Percentiles rank a stretch among this genome's conserved stretches.
Conservation (phyloP, 208 protist species). For the Trypanosoma scelopori region DNA sequence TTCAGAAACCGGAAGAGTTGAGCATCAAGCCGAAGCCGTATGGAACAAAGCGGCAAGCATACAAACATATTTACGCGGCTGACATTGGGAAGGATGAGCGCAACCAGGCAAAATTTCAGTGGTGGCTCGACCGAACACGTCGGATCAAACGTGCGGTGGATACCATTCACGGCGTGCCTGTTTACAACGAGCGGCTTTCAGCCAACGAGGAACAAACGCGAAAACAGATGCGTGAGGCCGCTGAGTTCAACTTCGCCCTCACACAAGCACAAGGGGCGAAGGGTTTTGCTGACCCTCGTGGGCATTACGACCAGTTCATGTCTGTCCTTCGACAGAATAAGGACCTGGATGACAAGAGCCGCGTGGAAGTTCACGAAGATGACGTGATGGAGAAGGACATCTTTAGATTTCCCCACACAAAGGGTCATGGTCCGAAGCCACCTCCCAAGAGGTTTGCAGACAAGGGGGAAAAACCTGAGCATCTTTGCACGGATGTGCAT, state of each 20-base stretch:
- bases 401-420: slow-evolving; percentile 72
- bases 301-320: slow-evolving; percentile 78
- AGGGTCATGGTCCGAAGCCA: slow-evolving; percentile 53
- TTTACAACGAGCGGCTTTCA: slow-evolving; percentile 82
- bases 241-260: slow-evolving; percentile 80
- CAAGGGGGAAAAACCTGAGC: neutral
- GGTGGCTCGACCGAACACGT: slow-evolving; percentile 80
- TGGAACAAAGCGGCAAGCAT: slow-evolving; percentile 36
- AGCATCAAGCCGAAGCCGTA: slow-evolving; percentile 41
- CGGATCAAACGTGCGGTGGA: slow-evolving; percentile 79
- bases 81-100: slow-evolving; percentile 67
- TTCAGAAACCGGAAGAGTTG: slow-evolving; percentile 53
- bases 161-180: slow-evolving; percentile 79
- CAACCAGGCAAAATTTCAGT: slow-evolving; percentile 70
- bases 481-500: neutral
- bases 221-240: slow-evolving; percentile 83
- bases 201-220: slow-evolving; percentile 82
- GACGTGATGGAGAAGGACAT: slow-evolving; percentile 45
- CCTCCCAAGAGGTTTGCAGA: slow-evolving; percentile 22
- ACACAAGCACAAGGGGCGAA: slow-evolving; percentile 71
- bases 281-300: slow-evolving; percentile 80
- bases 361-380: slow-evolving; percentile 68
- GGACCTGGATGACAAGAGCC: slow-evolving; percentile 31
- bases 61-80: slow-evolving; percentile 70
- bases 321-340: slow-evolving; percentile 66